Percentiles rank a stretch among this genome's conserved stretches.
These are phyloP conservation scores for Penicillium griseofulvum DNA, from an alignment of 2,329 filamentous ascomycete genomes.

Conservation along the genomic window DNA sequence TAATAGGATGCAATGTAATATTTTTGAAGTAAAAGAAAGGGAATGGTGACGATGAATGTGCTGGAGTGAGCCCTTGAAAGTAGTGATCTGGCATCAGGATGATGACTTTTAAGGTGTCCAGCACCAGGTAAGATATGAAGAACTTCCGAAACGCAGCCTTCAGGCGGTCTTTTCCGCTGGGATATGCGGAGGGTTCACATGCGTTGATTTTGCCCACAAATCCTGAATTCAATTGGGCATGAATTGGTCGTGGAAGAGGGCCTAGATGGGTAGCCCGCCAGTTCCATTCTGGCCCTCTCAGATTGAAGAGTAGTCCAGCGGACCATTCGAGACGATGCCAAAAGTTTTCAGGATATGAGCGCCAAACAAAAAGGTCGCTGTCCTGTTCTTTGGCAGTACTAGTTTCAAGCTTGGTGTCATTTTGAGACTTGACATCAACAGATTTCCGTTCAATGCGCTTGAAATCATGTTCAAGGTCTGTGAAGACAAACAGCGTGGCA, in stretches of 20 bases:
- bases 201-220: slow-evolving; percentile 15
- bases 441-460: slow-evolving; percentile 51
- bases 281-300: slow-evolving; percentile 61
- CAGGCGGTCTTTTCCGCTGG: slow-evolving; percentile 49
- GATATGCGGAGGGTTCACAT: slow-evolving; percentile 31
- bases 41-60: slow-evolving; percentile 42
- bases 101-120: slow-evolving; percentile 68
- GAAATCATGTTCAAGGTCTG: slow-evolving; percentile 56
- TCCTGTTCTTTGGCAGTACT: neutral
- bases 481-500: slow-evolving; percentile 52
- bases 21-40: slow-evolving; percentile 44
- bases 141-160: slow-evolving; percentile 47
- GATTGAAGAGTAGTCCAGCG: slow-evolving; percentile 55
- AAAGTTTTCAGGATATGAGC: slow-evolving; percentile 52
- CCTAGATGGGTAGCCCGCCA: slow-evolving; percentile 53
- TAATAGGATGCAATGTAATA: slow-evolving; percentile 41
- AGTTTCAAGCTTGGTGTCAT: neutral
- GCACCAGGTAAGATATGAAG: slow-evolving; percentile 59
- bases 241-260: slow-evolving; percentile 30
- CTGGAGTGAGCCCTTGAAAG: slow-evolving; percentile 61
- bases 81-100: slow-evolving; percentile 72
- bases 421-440: neutral
- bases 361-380: slow-evolving; percentile 49
- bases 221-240: slow-evolving; percentile 22
- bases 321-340: slow-evolving; percentile 58